Evolutionary conservation across 257 asterid species (phyloP).

Genomic region (Penstemon davidsonii): DNA sequence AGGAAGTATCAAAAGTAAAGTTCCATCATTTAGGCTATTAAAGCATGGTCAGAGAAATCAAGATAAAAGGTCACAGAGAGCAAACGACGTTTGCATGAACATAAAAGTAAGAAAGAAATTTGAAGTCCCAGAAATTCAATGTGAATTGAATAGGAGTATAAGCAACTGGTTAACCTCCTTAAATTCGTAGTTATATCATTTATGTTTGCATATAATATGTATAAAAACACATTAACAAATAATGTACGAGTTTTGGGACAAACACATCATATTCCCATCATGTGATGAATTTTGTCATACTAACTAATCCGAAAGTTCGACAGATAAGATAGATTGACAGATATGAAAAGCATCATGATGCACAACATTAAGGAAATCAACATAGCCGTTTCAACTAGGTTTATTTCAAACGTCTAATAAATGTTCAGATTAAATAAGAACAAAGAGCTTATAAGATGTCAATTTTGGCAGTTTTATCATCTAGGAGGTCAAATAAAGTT

Average conservation of each 20-base stretch:
- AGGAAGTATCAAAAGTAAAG: conserved; percentile 6
- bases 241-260: not conserved
- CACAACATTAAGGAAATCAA: not conserved
- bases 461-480: not conserved
- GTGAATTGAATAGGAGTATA: not conserved
- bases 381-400: too few species aligned
- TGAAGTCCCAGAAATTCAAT: not conserved
- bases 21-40: conserved; percentile 3
- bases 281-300: not conserved
- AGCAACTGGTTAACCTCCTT: conserved; percentile 9
- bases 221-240: not conserved
- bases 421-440: not conserved
- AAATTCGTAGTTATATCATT: not conserved
- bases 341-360: not conserved
- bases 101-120: conserved; percentile 3
- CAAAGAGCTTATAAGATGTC: not conserved
- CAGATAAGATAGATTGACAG: not conserved
- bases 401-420: not conserved
- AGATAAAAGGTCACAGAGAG: conserved; percentile 10
- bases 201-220: not conserved
- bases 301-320: conserved; percentile 3
- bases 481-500: not conserved
- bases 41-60: not conserved
- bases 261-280: conserved; percentile 8
- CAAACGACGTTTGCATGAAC: not conserved